Percentiles rank a stretch among this genome's conserved stretches.
These are phyloP conservation scores for Epithele typhae DNA, from an alignment of 768 basidiomycete species.

Conservation along the genomic window DNA sequence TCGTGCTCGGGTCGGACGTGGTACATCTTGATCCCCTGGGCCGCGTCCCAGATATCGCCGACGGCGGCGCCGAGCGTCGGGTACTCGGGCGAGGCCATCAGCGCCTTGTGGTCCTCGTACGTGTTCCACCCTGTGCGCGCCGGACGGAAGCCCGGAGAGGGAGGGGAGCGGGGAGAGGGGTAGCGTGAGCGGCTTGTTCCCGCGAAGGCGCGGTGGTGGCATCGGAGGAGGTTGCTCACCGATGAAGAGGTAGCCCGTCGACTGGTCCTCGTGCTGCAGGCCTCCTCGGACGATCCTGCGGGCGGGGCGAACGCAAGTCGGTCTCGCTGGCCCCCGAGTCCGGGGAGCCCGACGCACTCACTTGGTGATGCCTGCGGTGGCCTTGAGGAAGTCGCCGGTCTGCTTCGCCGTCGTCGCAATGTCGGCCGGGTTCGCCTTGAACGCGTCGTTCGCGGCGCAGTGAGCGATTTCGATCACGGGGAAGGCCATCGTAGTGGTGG, in stretches of 20 bases:
- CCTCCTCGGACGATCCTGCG: no score
- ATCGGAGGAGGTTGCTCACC: conserved; percentile 6
- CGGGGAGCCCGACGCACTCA: background rate
- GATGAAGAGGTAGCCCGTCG: conserved; percentile 6
- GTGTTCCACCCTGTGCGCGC: conserved; percentile 10
- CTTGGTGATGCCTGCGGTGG: conserved; percentile 1
- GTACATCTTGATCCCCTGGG: conserved; percentile 2
- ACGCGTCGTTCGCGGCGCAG: conserved; percentile 13
- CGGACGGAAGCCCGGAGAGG: background rate
- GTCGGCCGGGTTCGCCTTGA: background rate
- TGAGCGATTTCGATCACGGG: conserved; percentile 15
- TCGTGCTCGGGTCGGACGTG: conserved; percentile 8
- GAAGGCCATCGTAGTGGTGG: conserved; percentile 6
- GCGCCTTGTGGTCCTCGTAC: conserved; percentile 4
- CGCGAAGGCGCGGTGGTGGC: no score
- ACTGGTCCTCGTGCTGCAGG: conserved; percentile 13
- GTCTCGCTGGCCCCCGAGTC: no score
- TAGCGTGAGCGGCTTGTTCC: no score
- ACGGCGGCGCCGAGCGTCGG: no score
- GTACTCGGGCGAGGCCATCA: conserved; percentile 11
- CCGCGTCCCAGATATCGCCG: no score
- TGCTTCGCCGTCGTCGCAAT: no score
- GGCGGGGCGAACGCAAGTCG: no score
- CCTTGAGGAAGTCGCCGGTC: conserved; percentile 5
- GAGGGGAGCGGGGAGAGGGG: background rate